These are phyloP conservation scores for Blastocystis sp. DNA, from an alignment of 352 stramenopile genomes.

Conservation along the genomic window DNA sequence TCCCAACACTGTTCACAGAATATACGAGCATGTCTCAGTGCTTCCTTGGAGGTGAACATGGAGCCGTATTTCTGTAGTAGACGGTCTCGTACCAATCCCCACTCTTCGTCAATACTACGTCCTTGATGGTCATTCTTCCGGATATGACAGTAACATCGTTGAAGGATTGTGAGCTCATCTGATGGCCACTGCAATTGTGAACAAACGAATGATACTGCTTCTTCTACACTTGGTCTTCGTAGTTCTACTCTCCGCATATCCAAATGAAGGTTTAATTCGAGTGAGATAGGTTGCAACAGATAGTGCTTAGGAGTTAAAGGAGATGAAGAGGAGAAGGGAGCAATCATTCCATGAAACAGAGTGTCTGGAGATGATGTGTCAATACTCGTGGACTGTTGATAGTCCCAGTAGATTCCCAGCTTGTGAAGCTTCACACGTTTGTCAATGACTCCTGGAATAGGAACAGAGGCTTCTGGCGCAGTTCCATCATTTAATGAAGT, in stretches of 20 bases:
- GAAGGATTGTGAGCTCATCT: neutral
- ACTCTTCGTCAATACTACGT: neutral
- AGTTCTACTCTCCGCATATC: slow-evolving; percentile 5
- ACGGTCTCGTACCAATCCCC: neutral
- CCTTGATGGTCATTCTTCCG: neutral
- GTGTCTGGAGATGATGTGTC: neutral
- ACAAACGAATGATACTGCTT: neutral
- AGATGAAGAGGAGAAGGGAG: neutral
- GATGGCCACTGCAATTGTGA: neutral
- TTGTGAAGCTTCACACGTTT: slow-evolving; percentile 43
- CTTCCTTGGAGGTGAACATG: neutral
- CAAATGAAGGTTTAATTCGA: neutral
- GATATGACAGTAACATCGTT: neutral
- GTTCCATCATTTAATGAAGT: neutral
- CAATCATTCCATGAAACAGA: neutral
- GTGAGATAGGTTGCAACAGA: slow-evolving; percentile 10
- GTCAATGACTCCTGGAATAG: neutral
- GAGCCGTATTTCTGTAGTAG: neutral
- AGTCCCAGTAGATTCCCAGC: slow-evolving; percentile 56
- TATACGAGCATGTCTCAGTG: neutral
- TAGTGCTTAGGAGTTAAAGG: neutral
- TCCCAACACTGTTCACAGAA: slow-evolving; percentile 40
- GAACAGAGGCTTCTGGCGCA: neutral
- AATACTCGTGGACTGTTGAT: neutral
- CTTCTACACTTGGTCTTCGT: neutral